Evolutionary conservation across 2,329 filamentous ascomycete genomes (phyloP), one percentile per base, ranked within the genome.

Genomic region (Colletotrichum viniferum): DNA sequence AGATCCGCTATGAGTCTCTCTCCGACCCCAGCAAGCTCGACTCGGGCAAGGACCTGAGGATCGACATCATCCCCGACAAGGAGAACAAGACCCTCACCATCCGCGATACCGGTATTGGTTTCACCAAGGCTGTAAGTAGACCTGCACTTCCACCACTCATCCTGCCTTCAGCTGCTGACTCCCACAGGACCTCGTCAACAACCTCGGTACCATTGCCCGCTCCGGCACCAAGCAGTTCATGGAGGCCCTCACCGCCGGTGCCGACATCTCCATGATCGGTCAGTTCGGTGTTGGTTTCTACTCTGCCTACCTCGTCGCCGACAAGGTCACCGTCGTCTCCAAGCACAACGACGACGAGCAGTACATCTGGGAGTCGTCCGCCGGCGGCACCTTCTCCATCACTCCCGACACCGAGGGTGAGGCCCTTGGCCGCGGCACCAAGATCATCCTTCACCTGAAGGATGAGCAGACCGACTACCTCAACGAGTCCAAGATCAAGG

Each of bases 231-330:
- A 99, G 94, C 97, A 98, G 91, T 99, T 99, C 90, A 99, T 99
- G 97, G 97, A 99, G 92, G 97, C 97, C 79, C 93, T 99, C 82
- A 96, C 96, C 81, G 97, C 97, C 80, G 97, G 97, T 91, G 97
- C 97, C 86, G 97, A 99, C 88, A 97, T 99, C 81, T 98, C 97
- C 89, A 98, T 99, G 97, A 99, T 99, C 87, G 97, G 97, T 85
- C 97, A 99, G 90, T 99, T 99, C 87, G 97, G 97, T 97, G 97
- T 99, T 83, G 97, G 97, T 94, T 99, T 99, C 95, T 99, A 99
- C 94, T 98, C 97, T 78, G 97, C 97, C 85, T 99, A 99, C 92
- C 96, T 99, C 76, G 97, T 99, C 81, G 97, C 97, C 86, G 97
- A 99, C 92, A 93, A 93, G 83, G 97, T 99, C 82, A 96, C 93